Base-by-base conservation (phyloP, 1,284 basidiomycete species). In the Fistulinella staudtii region DNA sequence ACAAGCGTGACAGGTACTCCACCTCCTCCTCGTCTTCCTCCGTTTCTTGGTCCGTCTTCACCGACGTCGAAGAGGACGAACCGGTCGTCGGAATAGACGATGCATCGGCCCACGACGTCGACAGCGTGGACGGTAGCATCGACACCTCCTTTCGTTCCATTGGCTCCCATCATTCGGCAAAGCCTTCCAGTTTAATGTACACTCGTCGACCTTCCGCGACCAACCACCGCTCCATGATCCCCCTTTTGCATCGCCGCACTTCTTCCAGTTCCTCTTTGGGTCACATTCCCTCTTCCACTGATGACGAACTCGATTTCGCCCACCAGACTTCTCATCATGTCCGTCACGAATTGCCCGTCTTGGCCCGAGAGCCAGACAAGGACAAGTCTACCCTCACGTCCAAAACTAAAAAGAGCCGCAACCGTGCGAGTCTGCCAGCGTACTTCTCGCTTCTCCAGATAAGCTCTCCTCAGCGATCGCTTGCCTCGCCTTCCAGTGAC, bases 371-470 rank as follows among this genome's bases (percentile, higher is more conserved):
- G 28, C 57, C 53, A 38, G 64, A 61, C 47, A 65, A 57, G 51
- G 53, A 56, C 55, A 67, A 44, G 43, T 61, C 57, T 14, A 70
- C 69, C n/a, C 51, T 71, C 30, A 69, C 70, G 28, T 54, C 61
- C 24, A 80, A 76, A 65, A 45, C 68, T 29, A 75, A 71, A 61
- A 77, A 73, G 53, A 70, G 66, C 54, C 78, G 77, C 53, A 84
- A 81, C 61, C 81, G 85, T 60, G 79, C 80, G 39, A 85, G 81
- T 58, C 75, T 89, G 34, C 85, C 85, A 14, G 79, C 82, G 8
- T 86, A 81, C 65, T 89, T 89, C 62, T 85, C 84, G 38, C 72
- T 86, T 47, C 72, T 88, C 31, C 75, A 79, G 57, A 68, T 79
- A 48, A 66, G 66, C 47, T 72, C 71, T 39, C 63, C 75, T 10